phyloP scores from a whole-genome alignment of 2,329 filamentous ascomycete genomes.

The Verticillium albo-atrum region DNA sequence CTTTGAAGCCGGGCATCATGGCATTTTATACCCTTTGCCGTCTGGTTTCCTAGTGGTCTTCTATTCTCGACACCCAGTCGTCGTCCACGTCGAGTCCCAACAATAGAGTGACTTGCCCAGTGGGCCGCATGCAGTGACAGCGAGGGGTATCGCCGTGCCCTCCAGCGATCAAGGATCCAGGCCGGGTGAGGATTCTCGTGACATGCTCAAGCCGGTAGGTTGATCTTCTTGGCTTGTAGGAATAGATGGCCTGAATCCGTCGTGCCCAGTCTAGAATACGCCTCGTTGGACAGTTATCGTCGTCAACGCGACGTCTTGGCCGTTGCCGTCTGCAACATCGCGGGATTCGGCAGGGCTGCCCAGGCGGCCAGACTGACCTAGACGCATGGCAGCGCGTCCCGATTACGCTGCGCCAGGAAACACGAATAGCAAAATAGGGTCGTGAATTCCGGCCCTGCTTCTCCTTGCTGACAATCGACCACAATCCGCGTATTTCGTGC shows the following conservation, averaged over 20 bases:
- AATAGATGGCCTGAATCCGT: not conserved
- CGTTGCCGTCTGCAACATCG: not conserved
- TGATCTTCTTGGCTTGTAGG: not conserved
- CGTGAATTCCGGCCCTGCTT: not conserved
- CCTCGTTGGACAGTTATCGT: not conserved
- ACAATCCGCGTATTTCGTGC: not conserved
- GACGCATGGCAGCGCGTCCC: not conserved
- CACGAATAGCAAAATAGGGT: not conserved
- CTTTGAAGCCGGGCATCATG: not conserved
- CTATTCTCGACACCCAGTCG: not conserved
- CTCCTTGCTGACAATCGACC: not conserved
- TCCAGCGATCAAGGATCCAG: not conserved
- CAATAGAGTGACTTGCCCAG: not conserved
- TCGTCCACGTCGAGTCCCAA: not conserved
- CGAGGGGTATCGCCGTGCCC: not conserved
- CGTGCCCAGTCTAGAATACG: not conserved
- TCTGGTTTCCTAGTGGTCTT: not conserved
- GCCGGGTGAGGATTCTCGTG: not conserved
- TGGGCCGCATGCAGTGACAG: not conserved
- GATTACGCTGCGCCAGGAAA: not conserved
- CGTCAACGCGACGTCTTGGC: not conserved
- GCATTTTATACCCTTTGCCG: not conserved
- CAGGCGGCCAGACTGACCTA: not conserved
- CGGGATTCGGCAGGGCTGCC: not conserved
- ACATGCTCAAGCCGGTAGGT: not conserved